Percentiles rank a stretch among this genome's conserved stretches.
Evolutionary conservation across 305 asterid genomes (phyloP).

Genomic region (Ilex paraguariensis): DNA sequence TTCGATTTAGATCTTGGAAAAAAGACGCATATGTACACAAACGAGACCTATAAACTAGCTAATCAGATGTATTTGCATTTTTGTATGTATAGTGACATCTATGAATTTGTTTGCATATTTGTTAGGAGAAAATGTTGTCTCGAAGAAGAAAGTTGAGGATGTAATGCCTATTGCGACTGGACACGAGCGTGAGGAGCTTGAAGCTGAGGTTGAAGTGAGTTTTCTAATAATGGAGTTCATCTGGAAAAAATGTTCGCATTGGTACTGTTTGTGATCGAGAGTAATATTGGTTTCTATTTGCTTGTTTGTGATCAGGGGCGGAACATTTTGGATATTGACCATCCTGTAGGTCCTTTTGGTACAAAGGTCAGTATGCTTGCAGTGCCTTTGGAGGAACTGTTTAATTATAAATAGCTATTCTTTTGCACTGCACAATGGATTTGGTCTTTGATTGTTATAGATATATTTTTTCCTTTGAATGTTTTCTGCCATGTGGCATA

Average conservation of each 20-base stretch:
- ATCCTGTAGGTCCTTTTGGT: conserved; percentile 8
- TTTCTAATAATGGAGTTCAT: background rate
- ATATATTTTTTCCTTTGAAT: no score
- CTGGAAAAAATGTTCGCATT: no score
- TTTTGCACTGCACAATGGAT: no score
- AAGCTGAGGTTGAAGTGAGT: conserved; percentile 1
- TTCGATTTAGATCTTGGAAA: background rate
- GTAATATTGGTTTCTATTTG: background rate
- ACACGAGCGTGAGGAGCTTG: conserved; percentile 6
- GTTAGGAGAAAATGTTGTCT: background rate
- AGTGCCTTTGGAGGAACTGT: no score
- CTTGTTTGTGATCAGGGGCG: conserved; percentile 6
- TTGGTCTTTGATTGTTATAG: no score
- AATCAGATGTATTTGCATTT: background rate
- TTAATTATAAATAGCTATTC: no score
- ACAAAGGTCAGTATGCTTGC: no score
- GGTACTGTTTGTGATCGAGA: background rate
- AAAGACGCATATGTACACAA: background rate
- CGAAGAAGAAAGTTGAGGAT: conserved; percentile 4
- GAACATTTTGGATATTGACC: conserved; percentile 7
- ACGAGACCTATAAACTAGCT: no score
- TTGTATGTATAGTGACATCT: background rate
- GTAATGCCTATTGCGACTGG: conserved; percentile 4
- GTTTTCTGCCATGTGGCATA: no score
- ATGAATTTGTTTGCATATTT: background rate